These are phyloP conservation scores for Phaeosphaeria sp. DNA, from an alignment of 2,329 filamentous ascomycete species.

Conservation along the genomic window DNA sequence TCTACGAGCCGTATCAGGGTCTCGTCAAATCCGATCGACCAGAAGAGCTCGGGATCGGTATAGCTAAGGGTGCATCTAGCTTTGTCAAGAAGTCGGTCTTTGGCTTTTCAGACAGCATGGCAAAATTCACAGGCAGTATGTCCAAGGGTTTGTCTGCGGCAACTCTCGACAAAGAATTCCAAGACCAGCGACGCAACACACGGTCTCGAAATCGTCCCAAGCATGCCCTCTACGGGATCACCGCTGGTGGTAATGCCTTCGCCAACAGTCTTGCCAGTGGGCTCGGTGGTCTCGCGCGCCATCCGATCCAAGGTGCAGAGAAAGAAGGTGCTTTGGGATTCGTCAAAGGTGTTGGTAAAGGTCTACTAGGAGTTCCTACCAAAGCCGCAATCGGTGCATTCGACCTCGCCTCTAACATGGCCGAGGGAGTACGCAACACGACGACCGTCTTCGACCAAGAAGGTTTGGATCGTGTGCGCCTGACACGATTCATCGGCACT, in stretches of 20 bases:
- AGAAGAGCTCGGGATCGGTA: constrained; percentile 91
- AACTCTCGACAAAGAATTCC: constrained; percentile 97
- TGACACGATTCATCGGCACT: constrained; percentile 87
- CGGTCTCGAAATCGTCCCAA: constrained; percentile 92
- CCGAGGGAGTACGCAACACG: constrained; percentile 96
- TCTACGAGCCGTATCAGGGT: constrained; percentile 98
- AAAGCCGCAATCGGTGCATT: constrained; percentile 97
- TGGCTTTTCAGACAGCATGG: constrained; percentile 95
- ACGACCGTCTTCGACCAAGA: constrained; percentile 97
- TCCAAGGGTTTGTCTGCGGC: constrained; percentile 95
- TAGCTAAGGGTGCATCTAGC: constrained; percentile 94
- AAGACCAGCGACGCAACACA: constrained; percentile 93
- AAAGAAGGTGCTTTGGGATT: constrained; percentile 94
- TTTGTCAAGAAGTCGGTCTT: constrained; percentile 99
- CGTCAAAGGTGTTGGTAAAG: constrained; percentile 97
- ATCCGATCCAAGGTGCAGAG: constrained; percentile 93
- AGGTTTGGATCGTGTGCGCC: constrained; percentile 91
- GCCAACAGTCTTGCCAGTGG: constrained; percentile 91
- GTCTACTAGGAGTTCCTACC: constrained; percentile 89
- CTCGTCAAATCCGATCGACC: constrained; percentile 95
- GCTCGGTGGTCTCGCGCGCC: constrained; percentile 89
- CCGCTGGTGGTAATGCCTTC: constrained; percentile 92
- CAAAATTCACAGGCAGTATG: constrained; percentile 95
- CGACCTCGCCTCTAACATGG: constrained; percentile 95
- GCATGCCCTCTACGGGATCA: constrained; percentile 95